Evolutionary conservation across 495 filamentous ascomycete genomes (phyloP), one percentile per base, ranked within the genome.

Genomic region (Ramalina peruviana): DNA sequence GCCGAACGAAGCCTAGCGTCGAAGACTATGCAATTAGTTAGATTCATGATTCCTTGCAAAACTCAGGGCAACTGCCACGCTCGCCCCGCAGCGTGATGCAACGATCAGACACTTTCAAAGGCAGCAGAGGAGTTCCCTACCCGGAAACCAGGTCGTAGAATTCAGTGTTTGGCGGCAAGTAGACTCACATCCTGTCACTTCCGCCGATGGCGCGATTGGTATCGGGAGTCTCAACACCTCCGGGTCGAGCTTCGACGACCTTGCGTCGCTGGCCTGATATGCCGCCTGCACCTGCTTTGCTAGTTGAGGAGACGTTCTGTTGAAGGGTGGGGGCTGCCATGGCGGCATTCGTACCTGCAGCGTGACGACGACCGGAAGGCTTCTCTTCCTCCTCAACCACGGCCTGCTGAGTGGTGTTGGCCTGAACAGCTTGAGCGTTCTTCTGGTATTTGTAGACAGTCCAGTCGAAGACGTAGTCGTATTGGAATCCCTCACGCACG

Each of bases 371-470:
- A 46, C 72, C 71, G 23, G 23, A 25, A 52, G 67, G 68, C 68
- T 86, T 85, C 51, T 87, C 80, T 25, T 88, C 82, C 5, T 83
- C 76, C 42, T 87, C 81, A 30, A 53, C 48, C 62, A 86, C 83
- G 46, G 80, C 80, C 64, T 82, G 78, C 61, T 83, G 76, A 42
- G 72, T 81, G 53, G 73, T 79, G 46, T 81, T 80, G 58, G 89
- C 82, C 44, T 84, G 83, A 60, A 90, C 88, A 61, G 88, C 86
- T 63, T 88, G 84, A 36, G 88, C 87, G 59, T 97, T 97, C 83
- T 97, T 97, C 76, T 97, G 93, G 74, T 99, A 99, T 78, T 97
- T 99, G 78, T 99, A 97, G 62, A 99, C 93, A 51, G 93, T 99
- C 93, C 93, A 99, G 69, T 99, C 93, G 64, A 99, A 99, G 59